A percentile compares a stretch with the other conserved stretches of the same genome.
phyloP scores from a whole-genome alignment of 23 red algal genomes.

The Cyanidium caldarium region DNA sequence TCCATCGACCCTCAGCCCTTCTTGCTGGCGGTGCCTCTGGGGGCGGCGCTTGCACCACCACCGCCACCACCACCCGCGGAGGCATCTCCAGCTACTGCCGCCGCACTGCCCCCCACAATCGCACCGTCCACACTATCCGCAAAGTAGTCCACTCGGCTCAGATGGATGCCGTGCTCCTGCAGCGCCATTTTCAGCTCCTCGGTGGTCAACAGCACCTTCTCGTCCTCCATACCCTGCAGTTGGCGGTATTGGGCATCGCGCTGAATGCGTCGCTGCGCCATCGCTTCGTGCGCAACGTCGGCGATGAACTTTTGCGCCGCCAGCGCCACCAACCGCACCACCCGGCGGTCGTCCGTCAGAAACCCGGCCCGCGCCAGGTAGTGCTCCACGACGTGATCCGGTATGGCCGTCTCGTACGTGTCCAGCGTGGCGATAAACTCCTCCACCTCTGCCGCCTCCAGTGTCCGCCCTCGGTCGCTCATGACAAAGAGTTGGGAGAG shows the following conservation, averaged over 20 bases:
- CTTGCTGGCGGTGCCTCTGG: not conserved
- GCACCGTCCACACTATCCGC: not conserved
- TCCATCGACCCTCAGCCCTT: not conserved
- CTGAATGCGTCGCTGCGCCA: conserved; percentile 43
- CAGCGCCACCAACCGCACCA: conserved; percentile 61
- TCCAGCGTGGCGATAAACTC: conserved; percentile 46
- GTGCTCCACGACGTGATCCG: conserved; percentile 55
- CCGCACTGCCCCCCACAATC: no score
- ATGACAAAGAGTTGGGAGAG: no score
- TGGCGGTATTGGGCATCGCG: conserved; percentile 5
- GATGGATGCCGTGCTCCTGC: not conserved
- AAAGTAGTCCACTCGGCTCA: not conserved
- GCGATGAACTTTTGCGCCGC: conserved; percentile 97
- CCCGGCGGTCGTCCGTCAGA: conserved; percentile 45
- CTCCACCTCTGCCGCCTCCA: conserved; percentile 43
- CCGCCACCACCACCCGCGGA: not conserved
- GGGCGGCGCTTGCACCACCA: not conserved
- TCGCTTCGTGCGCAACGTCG: conserved; percentile 78
- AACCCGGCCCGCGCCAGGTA: conserved; percentile 66
- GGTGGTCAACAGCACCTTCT: not conserved
- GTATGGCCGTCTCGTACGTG: conserved; percentile 60
- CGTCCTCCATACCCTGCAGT: not conserved
- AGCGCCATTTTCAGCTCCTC: conserved; percentile 2
- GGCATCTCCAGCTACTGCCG: not conserved
- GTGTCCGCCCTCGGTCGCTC: not conserved